Conservation (phyloP, 495 filamentous ascomycete species). For the Acidiella bohemica region DNA sequence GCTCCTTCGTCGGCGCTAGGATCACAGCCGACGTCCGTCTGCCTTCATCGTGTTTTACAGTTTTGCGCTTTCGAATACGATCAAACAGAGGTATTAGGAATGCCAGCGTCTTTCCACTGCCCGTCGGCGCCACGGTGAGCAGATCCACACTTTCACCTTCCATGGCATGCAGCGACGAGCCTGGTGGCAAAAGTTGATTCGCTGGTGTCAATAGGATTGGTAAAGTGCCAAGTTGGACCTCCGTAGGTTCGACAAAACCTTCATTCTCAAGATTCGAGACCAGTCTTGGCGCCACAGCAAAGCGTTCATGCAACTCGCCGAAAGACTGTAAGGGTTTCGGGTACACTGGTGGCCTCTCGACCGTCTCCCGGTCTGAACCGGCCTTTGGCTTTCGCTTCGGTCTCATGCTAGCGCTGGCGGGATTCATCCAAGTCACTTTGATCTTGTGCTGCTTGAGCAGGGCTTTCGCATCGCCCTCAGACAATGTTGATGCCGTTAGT, state of each 20-base stretch:
- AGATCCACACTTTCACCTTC: constrained; percentile 43
- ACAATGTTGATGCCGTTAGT: too few species aligned
- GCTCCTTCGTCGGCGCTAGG: constrained; percentile 82
- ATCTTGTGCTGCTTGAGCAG: constrained; percentile 73
- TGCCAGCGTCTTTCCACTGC: constrained; percentile 91
- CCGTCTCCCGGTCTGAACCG: constrained; percentile 22
- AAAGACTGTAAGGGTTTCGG: constrained; percentile 72
- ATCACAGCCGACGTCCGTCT: constrained; percentile 48
- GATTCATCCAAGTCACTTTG: constrained; percentile 52
- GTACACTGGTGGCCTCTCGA: constrained; percentile 42
- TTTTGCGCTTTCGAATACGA: constrained; percentile 14
- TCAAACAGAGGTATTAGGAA: constrained; percentile 82
- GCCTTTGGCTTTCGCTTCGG: constrained; percentile 18
- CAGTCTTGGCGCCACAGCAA: constrained; percentile 55
- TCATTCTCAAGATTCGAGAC: constrained; percentile 68
- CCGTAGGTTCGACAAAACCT: constrained; percentile 75
- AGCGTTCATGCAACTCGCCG: constrained; percentile 50
- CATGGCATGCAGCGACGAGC: not conserved
- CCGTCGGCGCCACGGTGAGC: constrained; percentile 79
- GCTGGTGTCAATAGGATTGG: constrained; percentile 53
- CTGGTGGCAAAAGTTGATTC: not conserved
- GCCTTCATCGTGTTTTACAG: constrained; percentile 29
- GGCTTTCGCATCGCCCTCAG: constrained; percentile 48
- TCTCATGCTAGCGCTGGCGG: constrained; percentile 35
- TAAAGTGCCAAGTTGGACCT: constrained; percentile 79